phyloP scores from a whole-genome alignment of 768 basidiomycete species.

The Amanita rimosa region DNA sequence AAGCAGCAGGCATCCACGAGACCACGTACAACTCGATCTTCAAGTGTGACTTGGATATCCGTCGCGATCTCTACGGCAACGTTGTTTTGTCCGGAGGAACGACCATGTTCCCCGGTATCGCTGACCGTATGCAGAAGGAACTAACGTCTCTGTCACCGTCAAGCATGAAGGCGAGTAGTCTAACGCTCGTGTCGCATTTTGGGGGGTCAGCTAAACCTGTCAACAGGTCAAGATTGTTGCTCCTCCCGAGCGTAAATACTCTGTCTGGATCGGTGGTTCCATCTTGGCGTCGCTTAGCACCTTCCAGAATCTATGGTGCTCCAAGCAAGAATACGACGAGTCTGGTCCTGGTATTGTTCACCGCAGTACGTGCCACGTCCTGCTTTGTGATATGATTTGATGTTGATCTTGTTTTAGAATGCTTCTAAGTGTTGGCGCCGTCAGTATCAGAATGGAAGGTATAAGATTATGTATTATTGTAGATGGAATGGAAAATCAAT shows the following conservation, averaged over 20 bases:
- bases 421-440: constrained; percentile 18
- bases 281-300: constrained; percentile 84
- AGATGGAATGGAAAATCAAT: neutral
- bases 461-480: neutral
- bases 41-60: constrained; percentile 81
- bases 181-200: neutral
- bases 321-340: constrained; percentile 90
- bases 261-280: constrained; percentile 89
- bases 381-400: constrained; percentile 6
- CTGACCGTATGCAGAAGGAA: constrained; percentile 86
- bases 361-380: constrained; percentile 42
- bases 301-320: constrained; percentile 96
- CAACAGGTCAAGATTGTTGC: constrained; percentile 79
- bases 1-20: constrained; percentile 88
- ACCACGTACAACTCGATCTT: constrained; percentile 83
- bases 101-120: constrained; percentile 94
- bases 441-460: neutral
- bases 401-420: constrained; percentile 13
- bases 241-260: constrained; percentile 91
- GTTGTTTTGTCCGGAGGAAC: constrained; percentile 84
- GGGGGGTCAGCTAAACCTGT: constrained; percentile 2
- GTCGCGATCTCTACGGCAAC: constrained; percentile 73
- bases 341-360: constrained; percentile 71
- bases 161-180: constrained; percentile 69
- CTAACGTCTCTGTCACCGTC: constrained; percentile 74